Base-by-base conservation (phyloP, 345 rosid species). In the Geranium rotundifolium region DNA sequence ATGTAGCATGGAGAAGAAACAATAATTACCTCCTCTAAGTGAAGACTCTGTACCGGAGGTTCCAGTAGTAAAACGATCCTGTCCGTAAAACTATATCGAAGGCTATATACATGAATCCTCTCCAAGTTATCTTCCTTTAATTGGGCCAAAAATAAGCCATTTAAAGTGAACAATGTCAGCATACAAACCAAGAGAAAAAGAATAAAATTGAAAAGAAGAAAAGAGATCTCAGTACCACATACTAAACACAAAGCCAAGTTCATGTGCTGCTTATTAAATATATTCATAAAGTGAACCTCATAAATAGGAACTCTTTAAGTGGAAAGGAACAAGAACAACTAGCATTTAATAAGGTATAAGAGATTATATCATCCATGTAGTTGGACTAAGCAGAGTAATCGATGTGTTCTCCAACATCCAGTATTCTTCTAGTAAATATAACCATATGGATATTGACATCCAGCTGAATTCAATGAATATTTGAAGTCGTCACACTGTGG, bases 101-200 rank as follows among this genome's bases (percentile, higher is more conserved):
- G 81, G 62, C 68, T 64, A 68, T 65, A 75, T 29, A 88, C 84
- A 69, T 65, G 73, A 66, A 93, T 74, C 63, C 71, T 66, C 73
- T 88, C 85, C 81, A 60, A 58, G 64, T 73, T 70, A 70, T 37
- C 73, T 69, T 82, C 95, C 99, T 89, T 81, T 73, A 67, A 66
- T 62, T 57, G 30, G 31, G 46, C 50, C 15, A 19, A 68, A 68
- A 70, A 7, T 29, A 58, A 59, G 65, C 68, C 69, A 58, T 46
- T 58, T 29, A 13, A 7, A 6, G 54, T 37, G 68, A 52, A 62
- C 31, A 34, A 41, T 10, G 19, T 49, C 17, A 29, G 20, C 29
- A 70, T 59, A 63, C 65, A 17, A 69, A 59, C 17, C 37, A 19
- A 66, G 2, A 20, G 37, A 30, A 13, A n/a, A 64, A 8, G 29